A percentile compares a stretch with the other conserved stretches of the same genome.
Evolutionary conservation across 108 stramenopile species (phyloP).

Genomic region (Schizochytrium sp.): DNA sequence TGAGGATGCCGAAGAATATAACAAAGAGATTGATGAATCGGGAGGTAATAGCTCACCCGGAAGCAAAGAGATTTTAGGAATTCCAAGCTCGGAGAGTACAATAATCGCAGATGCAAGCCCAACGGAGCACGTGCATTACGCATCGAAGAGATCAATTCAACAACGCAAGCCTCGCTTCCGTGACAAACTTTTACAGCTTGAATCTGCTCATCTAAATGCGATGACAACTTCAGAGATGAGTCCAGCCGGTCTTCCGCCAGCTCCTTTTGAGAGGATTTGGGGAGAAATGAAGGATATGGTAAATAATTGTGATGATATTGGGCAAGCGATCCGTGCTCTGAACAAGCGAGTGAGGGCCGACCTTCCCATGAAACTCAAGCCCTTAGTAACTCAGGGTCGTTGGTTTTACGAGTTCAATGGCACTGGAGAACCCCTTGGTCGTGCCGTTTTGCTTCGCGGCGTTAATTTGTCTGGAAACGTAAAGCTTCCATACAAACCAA

Average conservation of each 20-base stretch:
- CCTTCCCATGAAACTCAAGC: neutral
- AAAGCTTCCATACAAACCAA: conserved; percentile 20
- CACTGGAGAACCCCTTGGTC: conserved; percentile 24
- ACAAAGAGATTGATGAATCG: too few relatives aligned
- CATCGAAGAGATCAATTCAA: neutral
- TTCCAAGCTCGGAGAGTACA: neutral
- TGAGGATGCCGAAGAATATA: too few relatives aligned
- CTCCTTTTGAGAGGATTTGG: conserved; percentile 14
- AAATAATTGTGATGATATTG: neutral
- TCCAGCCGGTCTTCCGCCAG: neutral
- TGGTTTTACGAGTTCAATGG: conserved; percentile 51
- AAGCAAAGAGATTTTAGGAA: neutral
- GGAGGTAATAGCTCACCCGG: too few relatives aligned
- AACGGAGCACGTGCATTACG: conserved; percentile 25
- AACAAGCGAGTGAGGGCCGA: neutral
- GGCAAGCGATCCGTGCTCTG: neutral
- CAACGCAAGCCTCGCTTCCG: neutral
- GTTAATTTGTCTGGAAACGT: conserved; percentile 55
- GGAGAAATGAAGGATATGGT: neutral
- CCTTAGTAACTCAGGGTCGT: conserved; percentile 11
- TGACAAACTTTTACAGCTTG: neutral
- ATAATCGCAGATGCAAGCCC: neutral
- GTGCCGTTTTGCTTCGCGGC: conserved; percentile 31
- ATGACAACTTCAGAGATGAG: conserved; percentile 19
- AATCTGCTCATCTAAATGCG: neutral